Evolutionary conservation across 2,329 filamentous ascomycete genomes (phyloP).

Genomic region (Chlorencoelia australis): DNA sequence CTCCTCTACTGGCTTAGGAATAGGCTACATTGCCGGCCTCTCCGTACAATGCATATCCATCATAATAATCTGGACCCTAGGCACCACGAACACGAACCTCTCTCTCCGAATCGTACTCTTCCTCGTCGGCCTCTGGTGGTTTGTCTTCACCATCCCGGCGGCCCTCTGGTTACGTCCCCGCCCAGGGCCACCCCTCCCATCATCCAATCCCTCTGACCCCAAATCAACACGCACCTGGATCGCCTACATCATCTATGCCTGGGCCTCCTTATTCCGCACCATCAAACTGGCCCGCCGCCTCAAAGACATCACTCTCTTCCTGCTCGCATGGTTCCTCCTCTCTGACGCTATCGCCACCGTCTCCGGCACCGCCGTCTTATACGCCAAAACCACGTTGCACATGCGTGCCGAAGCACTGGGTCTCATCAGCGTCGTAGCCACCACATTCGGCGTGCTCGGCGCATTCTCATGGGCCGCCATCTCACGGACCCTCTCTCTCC

Average conservation of each 20-base stretch:
- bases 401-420: constrained; percentile 85
- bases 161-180: constrained; percentile 80
- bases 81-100: constrained; percentile 72
- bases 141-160: constrained; percentile 78
- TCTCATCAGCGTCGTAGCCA: constrained; percentile 88
- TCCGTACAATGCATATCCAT: constrained; percentile 77
- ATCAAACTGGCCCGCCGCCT: constrained; percentile 61
- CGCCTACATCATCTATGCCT: constrained; percentile 70
- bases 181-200: constrained; percentile 70
- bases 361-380: constrained; percentile 86
- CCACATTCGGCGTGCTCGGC: constrained; percentile 70
- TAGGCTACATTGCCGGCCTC: constrained; percentile 81
- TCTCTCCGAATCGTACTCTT: constrained; percentile 81
- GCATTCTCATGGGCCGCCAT: constrained; percentile 83
- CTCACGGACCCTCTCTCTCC: constrained; percentile 57
- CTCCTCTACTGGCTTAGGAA: constrained; percentile 85
- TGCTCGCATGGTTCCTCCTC: constrained; percentile 86
- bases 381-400: constrained; percentile 82
- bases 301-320: constrained; percentile 64
- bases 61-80: constrained; percentile 62
- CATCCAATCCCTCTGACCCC: constrained; percentile 12
- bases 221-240: constrained; percentile 37
- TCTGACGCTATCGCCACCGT: constrained; percentile 92
- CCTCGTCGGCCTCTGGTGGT: constrained; percentile 86
- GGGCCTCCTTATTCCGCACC: constrained; percentile 75